Base-by-base conservation (phyloP, 805 yeast species). In the Yarrowia keelungensis region DNA sequence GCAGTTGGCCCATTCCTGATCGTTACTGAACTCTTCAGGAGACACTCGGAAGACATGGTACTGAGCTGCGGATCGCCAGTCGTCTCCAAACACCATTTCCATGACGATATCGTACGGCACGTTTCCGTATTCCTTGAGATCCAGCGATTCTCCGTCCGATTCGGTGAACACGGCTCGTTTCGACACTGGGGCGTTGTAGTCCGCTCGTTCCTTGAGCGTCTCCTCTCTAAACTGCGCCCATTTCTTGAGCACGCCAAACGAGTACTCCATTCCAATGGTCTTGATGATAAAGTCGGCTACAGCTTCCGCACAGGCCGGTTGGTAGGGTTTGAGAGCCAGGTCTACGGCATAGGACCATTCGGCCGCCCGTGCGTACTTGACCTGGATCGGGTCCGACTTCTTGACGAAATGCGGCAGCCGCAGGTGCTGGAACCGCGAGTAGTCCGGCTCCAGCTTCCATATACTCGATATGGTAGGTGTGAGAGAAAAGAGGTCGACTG, bases 191-290 rank as follows among this genome's bases (percentile, higher is more conserved):
- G 50, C 65, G n/a, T 26, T 26, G 32, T 32, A 42, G 9, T 59
- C 65, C 3, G 19, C n/a, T 0, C 51, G 65, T 19, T 59, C 65
- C 26, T 19, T 12, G 16, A 59, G 65, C 41, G 51, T 45, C 3
- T 43, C 65, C 12, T 59, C 65, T 2, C 65, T 51, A 32, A 59
- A 59, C 65, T 59, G 65, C 14, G 51, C 51, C 65, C 65, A 59
- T 35, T 59, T 45, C 15, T 45, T 43, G 19, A 45, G 19, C 42
- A 59, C 50, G 1, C 19, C 11, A 11, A 43, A 59, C 32, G 65
- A 59, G 43, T 45, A 45, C 35, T 59, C 65, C 65, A 59, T 59
- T 42, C 65, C 65, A 11, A 59, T 59, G 35, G 26, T 19, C 5
- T 45, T 35, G 41, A 45, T 16, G 51, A 59, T 35, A 16, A 59